Percentiles rank a stretch among this genome's conserved stretches.
Evolutionary conservation across 805 yeast species (phyloP).

Genomic region (Candida vartiovaarae): DNA sequence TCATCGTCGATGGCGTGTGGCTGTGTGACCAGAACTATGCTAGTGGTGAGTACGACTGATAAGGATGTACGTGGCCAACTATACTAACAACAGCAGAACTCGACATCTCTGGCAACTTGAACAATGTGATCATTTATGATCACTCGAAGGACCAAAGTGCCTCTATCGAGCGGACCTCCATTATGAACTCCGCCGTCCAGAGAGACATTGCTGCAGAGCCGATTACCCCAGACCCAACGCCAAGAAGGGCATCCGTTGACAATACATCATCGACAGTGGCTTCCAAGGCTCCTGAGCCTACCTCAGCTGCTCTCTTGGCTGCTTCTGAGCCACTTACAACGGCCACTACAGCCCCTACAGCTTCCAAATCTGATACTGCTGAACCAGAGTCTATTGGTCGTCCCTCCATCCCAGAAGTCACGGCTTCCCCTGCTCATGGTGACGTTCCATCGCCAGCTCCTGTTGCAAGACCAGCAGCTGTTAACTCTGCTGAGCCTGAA

Average conservation of each 20-base stretch:
- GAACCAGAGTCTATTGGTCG: neutral
- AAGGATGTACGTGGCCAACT: constrained; percentile 4
- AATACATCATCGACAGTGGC: neutral
- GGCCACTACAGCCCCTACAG: neutral
- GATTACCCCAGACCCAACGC: constrained; percentile 26
- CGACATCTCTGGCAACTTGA: constrained; percentile 31
- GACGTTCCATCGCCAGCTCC: neutral
- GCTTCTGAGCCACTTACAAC: neutral
- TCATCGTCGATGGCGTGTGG: constrained; percentile 20
- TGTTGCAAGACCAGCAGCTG: neutral
- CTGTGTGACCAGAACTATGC: constrained; percentile 14
- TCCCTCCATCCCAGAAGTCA: neutral
- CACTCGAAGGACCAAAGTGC: constrained; percentile 1
- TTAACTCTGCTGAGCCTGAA: neutral
- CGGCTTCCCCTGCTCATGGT: constrained; percentile 1
- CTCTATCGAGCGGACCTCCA: constrained; percentile 1
- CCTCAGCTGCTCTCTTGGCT: neutral
- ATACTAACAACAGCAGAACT: constrained; percentile 15
- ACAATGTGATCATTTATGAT: constrained; percentile 27
- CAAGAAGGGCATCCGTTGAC: constrained; percentile 4
- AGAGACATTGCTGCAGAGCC: constrained; percentile 15
- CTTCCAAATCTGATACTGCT: neutral
- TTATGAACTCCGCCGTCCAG: constrained; percentile 4
- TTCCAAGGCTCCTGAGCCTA: constrained; percentile 1
- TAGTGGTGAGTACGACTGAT: constrained; percentile 15